A percentile compares a stretch with the other conserved stretches of the same genome.
These are phyloP conservation scores for Ophidiomyces ophidiicola DNA, from an alignment of 2,329 filamentous ascomycete species.

Conservation along the genomic window DNA sequence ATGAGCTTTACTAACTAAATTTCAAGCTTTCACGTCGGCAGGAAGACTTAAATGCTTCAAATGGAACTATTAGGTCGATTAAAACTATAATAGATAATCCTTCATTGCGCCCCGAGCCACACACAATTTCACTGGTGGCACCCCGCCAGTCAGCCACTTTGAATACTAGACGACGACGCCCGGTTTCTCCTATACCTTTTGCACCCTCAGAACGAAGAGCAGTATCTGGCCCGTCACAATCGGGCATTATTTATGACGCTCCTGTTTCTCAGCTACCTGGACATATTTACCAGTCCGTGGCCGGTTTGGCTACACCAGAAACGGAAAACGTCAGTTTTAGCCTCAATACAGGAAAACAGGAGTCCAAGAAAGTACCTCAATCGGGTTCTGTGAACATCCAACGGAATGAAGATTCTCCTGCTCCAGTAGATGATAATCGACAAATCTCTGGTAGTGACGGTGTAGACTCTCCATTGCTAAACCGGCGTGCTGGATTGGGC, in stretches of 20 bases:
- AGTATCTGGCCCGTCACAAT: conserved; percentile 20
- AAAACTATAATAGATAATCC: conserved; percentile 15
- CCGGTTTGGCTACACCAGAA: conserved; percentile 32
- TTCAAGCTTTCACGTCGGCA: conserved; percentile 2
- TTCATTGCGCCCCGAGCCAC: neutral
- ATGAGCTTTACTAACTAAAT: neutral
- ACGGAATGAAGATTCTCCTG: neutral
- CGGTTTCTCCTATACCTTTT: conserved; percentile 42
- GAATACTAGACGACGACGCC: conserved; percentile 34
- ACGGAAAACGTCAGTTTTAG: conserved; percentile 26
- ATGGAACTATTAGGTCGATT: conserved; percentile 13
- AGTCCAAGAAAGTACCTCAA: neutral
- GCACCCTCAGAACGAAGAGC: conserved; percentile 42
- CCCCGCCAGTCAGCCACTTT: conserved; percentile 12
- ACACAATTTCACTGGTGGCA: neutral
- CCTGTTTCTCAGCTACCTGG: conserved; percentile 36
- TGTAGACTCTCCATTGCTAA: conserved; percentile 15
- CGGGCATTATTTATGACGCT: conserved; percentile 37
- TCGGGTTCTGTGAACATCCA: neutral
- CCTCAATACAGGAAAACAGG: neutral
- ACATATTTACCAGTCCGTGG: conserved; percentile 19
- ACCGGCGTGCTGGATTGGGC: conserved; percentile 12
- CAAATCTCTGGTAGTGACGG: neutral
- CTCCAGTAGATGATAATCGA: neutral
- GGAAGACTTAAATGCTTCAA: neutral